Conservation (phyloP, 345 rosid genomes). For the Xanthoceras sorbifolium region DNA sequence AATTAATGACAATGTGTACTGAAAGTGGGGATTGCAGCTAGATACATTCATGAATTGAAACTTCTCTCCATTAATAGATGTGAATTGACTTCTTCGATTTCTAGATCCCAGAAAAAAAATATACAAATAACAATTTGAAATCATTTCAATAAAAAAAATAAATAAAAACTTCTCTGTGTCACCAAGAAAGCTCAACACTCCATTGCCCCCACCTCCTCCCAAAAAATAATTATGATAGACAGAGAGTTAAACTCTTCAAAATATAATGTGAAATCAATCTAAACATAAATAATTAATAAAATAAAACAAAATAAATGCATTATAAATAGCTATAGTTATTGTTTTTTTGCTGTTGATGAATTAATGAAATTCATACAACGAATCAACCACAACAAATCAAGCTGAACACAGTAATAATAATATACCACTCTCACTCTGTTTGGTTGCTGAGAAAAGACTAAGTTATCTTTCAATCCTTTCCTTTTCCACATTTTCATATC, state of each 20-base stretch:
- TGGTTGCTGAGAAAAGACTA: neutral
- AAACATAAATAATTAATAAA: neutral
- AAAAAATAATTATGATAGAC: no score
- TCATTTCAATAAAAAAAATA: neutral
- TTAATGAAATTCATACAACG: neutral
- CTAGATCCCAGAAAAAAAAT: neutral
- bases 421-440: neutral
- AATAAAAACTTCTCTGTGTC: neutral
- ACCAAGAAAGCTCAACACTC: neutral
- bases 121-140: no score
- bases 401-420: neutral
- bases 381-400: neutral
- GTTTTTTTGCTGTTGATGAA: neutral
- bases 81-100: neutral
- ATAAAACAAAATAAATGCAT: neutral
- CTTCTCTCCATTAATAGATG: neutral
- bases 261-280: neutral
- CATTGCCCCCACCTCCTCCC: no score
- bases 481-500: constrained; percentile 11
- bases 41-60: neutral
- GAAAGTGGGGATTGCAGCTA: neutral
- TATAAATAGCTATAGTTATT: neutral
- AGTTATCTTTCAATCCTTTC: neutral
- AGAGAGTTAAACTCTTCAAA: neutral
- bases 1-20: neutral